Percentiles rank a stretch among this genome's conserved stretches.
Evolutionary conservation across 1,284 basidiomycete species (phyloP).

Genomic region (Ganoderma sinense): DNA sequence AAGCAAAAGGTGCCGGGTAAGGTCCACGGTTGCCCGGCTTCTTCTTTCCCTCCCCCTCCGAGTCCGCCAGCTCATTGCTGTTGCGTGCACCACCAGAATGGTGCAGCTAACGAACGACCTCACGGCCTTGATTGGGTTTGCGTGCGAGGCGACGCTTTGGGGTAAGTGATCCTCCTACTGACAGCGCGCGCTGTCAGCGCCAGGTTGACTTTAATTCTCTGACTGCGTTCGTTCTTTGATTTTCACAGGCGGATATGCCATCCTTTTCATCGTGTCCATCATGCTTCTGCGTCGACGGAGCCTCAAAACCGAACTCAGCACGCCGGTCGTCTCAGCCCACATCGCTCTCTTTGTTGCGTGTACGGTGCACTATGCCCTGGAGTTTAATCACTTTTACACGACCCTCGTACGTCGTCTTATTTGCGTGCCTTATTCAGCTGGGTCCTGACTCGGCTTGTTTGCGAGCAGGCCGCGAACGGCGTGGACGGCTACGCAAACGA

Average conservation of each 20-base stretch:
- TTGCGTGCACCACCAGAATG: background rate
- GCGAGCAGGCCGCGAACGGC: constrained; percentile 13
- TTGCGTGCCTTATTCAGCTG: background rate
- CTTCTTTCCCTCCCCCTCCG: background rate
- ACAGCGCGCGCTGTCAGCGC: background rate
- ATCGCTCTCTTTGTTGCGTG: constrained; percentile 43
- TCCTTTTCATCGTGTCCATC: constrained; percentile 16
- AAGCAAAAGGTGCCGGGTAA: background rate
- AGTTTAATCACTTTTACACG: constrained; percentile 47
- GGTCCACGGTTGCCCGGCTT: background rate
- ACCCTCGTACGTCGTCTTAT: constrained; percentile 37
- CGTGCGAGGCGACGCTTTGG: constrained; percentile 42
- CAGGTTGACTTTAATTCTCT: background rate
- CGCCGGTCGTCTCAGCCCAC: constrained; percentile 37
- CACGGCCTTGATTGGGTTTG: constrained; percentile 43
- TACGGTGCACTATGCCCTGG: constrained; percentile 45
- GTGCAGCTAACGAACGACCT: constrained; percentile 29
- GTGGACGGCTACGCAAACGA: constrained; percentile 39
- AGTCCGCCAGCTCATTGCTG: background rate
- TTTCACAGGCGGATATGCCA: constrained; percentile 17
- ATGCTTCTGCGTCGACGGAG: constrained; percentile 29
- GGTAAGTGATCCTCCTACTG: constrained; percentile 29
- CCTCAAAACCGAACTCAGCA: constrained; percentile 10
- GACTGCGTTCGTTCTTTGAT: background rate
- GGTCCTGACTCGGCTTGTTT: background rate